Base-by-base conservation (phyloP, 2,329 filamentous ascomycete species). In the Aspergillus ruber region DNA sequence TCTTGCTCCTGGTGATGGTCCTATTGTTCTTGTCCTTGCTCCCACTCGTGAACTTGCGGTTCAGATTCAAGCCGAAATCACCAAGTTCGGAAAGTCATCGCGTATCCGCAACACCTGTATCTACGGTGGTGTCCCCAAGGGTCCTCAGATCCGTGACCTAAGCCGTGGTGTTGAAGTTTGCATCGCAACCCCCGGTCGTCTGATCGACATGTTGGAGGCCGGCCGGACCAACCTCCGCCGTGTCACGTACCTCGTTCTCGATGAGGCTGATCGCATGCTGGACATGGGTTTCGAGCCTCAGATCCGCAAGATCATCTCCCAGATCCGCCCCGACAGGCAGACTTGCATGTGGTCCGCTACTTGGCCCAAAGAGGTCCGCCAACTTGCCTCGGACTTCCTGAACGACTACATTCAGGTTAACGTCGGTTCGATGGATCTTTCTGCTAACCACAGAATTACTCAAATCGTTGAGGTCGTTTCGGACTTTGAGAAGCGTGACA, bases 271-370 rank as follows among this genome's bases (percentile, higher is more conserved):
- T 75, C 91, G 93, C 66, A 98, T 98, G 93, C 80, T 98, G 69
- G 93, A 98, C 76, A 98, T 98, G 93, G 93, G 93, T 83, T 97
- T 98, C 75, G 93, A 98, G 76, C 93, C 93, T 58, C 93, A 97
- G 72, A 97, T 98, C 64, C 89, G 93, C 77, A 97, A 97, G 79
- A 97, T 98, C 58, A 90, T 98, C 60, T 81, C 86, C 55, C 93
- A 98, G 76, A 97, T 97, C 72, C 89, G 93, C 60, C 93, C 93
- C 46, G 93, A 98, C 70, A 86, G 93, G 80, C 93, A 98, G 73
- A 98, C 93, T 54, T 93, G 93, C 78, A 95, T 98, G 90, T 98
- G 91, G 89, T 98, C 93, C 51, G 93, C 93, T 60, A 98, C 93
- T 6, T 98, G 93, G 90, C 93, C 93, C 64, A 96, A 96, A 81